Conservation (phyloP, 2,329 filamentous ascomycete genomes). For the Helicocarpus griseus region DNA sequence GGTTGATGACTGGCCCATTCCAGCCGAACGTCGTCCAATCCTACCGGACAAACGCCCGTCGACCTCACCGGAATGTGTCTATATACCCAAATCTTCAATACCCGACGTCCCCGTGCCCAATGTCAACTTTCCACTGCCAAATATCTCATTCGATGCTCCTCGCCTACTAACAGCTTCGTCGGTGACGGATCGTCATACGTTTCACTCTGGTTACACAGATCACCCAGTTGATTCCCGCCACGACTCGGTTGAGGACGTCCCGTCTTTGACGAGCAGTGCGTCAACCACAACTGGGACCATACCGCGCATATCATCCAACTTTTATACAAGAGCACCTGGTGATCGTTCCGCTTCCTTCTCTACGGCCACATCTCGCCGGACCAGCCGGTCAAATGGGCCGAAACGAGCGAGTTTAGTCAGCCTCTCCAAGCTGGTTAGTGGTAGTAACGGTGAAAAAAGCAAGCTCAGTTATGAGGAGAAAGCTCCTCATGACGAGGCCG, state of each 20-base stretch:
- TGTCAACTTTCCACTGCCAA: conserved; percentile 38
- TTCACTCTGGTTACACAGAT: conserved; percentile 24
- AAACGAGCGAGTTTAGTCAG: conserved; percentile 42
- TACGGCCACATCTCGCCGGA: conserved; percentile 28
- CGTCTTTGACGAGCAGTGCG: conserved; percentile 40
- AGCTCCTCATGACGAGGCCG: conserved; percentile 29
- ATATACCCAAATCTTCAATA: conserved; percentile 30
- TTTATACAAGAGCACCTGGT: conserved; percentile 31
- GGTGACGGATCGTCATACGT: conserved; percentile 32
- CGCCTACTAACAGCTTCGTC: conserved; percentile 31
- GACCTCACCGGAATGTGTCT: conserved; percentile 33
- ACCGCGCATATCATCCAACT: conserved; percentile 34
- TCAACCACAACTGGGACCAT: conserved; percentile 37
- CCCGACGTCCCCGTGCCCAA: conserved; percentile 28
- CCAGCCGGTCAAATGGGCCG: conserved; percentile 29
- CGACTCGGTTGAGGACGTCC: conserved; percentile 39
- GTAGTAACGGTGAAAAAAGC: conserved; percentile 34
- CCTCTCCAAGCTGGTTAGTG: conserved; percentile 38
- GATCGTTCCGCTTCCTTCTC: conserved; percentile 38
- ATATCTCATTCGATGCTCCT: conserved; percentile 32
- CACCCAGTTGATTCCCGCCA: conserved; percentile 30
- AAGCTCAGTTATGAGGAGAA: conserved; percentile 38
- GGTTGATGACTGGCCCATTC: conserved; percentile 20
- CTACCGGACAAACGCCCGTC: conserved; percentile 31
- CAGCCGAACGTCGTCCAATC: conserved; percentile 11